A percentile compares a stretch with the other conserved stretches of the same genome.
phyloP scores from a whole-genome alignment of 257 asterid species.

The Fraxinus excelsior region DNA sequence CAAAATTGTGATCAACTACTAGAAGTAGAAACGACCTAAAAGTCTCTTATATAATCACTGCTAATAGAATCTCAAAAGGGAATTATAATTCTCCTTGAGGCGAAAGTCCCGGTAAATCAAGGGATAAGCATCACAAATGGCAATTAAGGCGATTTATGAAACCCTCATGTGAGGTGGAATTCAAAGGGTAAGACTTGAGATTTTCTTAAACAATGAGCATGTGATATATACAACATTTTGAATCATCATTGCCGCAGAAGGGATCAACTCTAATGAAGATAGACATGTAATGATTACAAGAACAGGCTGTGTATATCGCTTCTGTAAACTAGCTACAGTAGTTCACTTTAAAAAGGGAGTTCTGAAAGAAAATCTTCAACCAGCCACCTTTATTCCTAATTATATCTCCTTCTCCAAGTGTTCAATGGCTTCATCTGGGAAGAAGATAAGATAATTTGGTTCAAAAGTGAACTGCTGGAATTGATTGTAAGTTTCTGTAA shows the following conservation, averaged over 20 bases:
- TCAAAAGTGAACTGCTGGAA: too few relatives aligned
- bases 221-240: background rate
- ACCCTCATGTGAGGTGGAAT: background rate
- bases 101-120: background rate
- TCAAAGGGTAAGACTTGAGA: background rate
- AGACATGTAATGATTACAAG: background rate
- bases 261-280: background rate
- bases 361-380: background rate
- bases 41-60: background rate
- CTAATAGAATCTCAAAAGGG: background rate
- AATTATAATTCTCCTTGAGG: background rate
- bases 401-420: background rate
- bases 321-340: background rate
- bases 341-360: background rate
- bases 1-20: background rate
- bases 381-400: background rate
- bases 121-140: background rate
- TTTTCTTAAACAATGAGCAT: background rate
- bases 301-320: background rate
- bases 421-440: background rate
- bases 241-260: background rate
- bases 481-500: too few relatives aligned
- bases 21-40: background rate
- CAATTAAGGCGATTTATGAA: background rate
- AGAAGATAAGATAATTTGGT: background rate